Evolutionary conservation across 495 filamentous ascomycete genomes (phyloP), one percentile per base, ranked within the genome.

Genomic region (Penicillium alfredii): DNA sequence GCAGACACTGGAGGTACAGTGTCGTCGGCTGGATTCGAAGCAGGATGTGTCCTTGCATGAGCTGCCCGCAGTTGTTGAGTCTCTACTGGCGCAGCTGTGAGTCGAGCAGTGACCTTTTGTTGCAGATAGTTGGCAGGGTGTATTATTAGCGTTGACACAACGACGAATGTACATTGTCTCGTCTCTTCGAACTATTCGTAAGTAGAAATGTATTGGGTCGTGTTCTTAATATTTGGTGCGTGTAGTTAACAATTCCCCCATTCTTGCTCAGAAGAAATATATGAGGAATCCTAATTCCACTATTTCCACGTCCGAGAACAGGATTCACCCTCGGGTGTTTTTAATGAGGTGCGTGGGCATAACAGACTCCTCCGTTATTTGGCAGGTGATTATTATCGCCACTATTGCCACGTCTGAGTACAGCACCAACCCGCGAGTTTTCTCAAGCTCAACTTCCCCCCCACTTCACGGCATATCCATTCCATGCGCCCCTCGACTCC

Each of bases 1-100:
- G 4, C 65, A 66, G 31, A 64, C 66, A 13, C 70, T 81, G 28
- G 89, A 95, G 50, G 76, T 96, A 22, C 84, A 94, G 51, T 88
- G 86, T 53, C 73, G 86, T 35, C 70, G 73, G 32, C 64, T 82
- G 37, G 56, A 48, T 19, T 54, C 71, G 18, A 59, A 57, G 18
- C 59, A 71, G 33, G 61, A 76, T 25, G 71, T 82, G 7, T 19
- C 58, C 8, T 35, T 73, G 21, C 62, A 60, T 4, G 26, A 46
- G 12, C 50, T 76, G 9, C 23, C 45, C 10, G 38, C 33, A 0
- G 58, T 72, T 46, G 59, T 76, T 25, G 44, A 59, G 21, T 42
- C 45, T 13, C 47, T 75, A 15, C 60, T 78, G 17, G 38, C 60
- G 13, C 56, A 60, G 36, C 47, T 74, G 8, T 76, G 44, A 57